Conservation (phyloP, 768 basidiomycete species). For the Mycena maculata region DNA sequence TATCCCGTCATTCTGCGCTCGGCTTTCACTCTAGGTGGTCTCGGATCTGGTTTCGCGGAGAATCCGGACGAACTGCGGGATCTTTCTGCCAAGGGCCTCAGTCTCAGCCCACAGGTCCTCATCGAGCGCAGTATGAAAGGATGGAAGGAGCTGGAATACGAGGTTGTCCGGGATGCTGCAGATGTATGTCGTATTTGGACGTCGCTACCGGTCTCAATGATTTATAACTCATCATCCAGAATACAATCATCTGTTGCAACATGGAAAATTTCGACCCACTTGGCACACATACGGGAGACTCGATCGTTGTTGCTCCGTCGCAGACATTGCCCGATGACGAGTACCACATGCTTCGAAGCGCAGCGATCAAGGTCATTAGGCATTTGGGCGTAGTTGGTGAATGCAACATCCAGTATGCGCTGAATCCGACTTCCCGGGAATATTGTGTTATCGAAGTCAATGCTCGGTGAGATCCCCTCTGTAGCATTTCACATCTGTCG, state of each 20-base stretch:
- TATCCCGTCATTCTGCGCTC: conserved; percentile 98
- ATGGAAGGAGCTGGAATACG: conserved; percentile 99
- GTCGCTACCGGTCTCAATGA: conserved; percentile 18
- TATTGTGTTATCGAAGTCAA: conserved; percentile 99
- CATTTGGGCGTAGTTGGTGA: conserved; percentile 93
- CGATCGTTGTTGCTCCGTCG: conserved; percentile 98
- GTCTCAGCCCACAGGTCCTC: conserved; percentile 93
- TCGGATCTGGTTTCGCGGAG: conserved; percentile 98
- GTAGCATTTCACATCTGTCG: neutral
- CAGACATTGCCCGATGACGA: conserved; percentile 98
- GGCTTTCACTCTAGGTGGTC: conserved; percentile 97
- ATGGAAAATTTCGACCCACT: conserved; percentile 99
- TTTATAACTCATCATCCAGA: conserved; percentile 58
- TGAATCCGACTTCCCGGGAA: conserved; percentile 92
- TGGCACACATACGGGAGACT: conserved; percentile 98
- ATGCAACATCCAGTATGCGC: conserved; percentile 98
- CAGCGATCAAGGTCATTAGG: conserved; percentile 95
- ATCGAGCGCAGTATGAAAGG: conserved; percentile 99
- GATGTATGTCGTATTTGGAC: conserved; percentile 71
- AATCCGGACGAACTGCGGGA: conserved; percentile 95
- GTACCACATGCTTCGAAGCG: conserved; percentile 98
- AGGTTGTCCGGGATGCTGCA: conserved; percentile 97
- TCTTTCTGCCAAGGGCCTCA: conserved; percentile 90
- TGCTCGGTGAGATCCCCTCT: conserved; percentile 71
- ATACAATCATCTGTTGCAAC: conserved; percentile 99